A percentile compares a stretch with the other conserved stretches of the same genome.
Conservation (phyloP, 148 eudicot species). For the Cornus suecica region DNA sequence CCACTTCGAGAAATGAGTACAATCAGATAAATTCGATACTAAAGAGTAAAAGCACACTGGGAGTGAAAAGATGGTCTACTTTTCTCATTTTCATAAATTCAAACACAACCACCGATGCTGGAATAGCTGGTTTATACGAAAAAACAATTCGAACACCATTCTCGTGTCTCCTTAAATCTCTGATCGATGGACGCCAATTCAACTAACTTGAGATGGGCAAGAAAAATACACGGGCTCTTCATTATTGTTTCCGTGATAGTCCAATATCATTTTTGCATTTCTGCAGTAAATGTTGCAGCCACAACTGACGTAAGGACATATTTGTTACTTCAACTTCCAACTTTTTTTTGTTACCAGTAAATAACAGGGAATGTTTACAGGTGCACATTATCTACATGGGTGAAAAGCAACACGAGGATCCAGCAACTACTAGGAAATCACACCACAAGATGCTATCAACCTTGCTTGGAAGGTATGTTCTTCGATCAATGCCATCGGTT, state of each 20-base stretch:
- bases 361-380: neutral
- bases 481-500: neutral
- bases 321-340: neutral
- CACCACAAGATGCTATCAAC: neutral
- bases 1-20: neutral
- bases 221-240: neutral
- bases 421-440: neutral
- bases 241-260: neutral
- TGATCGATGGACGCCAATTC: neutral
- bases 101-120: neutral
- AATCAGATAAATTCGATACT: neutral
- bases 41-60: neutral
- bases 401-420: neutral
- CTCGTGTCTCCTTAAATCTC: too few species aligned
- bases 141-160: too few species aligned
- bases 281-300: neutral
- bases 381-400: neutral
- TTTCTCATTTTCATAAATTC: neutral
- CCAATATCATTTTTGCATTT: neutral
- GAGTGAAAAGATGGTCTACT: neutral
- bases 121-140: neutral
- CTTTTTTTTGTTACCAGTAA: neutral
- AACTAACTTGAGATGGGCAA: neutral
- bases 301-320: slow-evolving; percentile 1
- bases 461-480: neutral